Evolutionary conservation across 2,329 filamentous ascomycete species (phyloP).

Genomic region (Cercospora canescens): DNA sequence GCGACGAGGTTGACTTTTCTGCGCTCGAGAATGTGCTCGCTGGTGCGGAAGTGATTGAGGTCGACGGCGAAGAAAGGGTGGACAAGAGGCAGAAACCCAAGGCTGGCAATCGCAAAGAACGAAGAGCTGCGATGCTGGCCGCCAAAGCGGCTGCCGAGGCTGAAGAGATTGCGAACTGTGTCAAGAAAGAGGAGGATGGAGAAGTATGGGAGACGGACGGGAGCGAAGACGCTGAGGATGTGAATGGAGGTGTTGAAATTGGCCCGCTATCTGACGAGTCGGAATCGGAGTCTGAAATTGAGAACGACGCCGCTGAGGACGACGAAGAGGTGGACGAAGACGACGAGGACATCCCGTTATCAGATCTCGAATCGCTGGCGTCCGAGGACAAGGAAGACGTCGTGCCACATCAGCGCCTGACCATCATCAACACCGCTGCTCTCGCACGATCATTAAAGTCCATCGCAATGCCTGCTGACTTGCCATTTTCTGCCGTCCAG

Average conservation of each 20-base stretch:
- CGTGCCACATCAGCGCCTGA: conserved; percentile 86
- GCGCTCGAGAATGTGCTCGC: conserved; percentile 31
- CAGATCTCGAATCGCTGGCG: conserved; percentile 76
- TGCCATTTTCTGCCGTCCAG: conserved; percentile 83
- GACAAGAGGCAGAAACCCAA: conserved; percentile 16
- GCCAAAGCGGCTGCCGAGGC: conserved; percentile 22
- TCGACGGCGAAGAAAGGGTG: conserved; percentile 16
- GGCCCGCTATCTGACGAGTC: conserved; percentile 35
- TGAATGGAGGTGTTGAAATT: conserved; percentile 41
- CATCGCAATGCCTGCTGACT: conserved; percentile 68
- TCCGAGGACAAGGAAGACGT: conserved; percentile 84
- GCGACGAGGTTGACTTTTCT: conserved; percentile 31
- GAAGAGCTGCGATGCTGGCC: conserved; percentile 14
- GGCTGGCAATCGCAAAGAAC: conserved; percentile 19
- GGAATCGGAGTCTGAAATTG: conserved; percentile 38
- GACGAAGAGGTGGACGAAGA: conserved; percentile 47
- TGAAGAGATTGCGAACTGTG: conserved; percentile 30
- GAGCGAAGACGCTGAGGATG: conserved; percentile 39
- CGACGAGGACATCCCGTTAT: conserved; percentile 81
- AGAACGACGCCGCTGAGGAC: conserved; percentile 39
- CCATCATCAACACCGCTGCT: conserved; percentile 94
- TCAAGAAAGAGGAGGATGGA: conserved; percentile 34
- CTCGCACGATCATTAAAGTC: conserved; percentile 78
- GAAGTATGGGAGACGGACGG: conserved; percentile 35
- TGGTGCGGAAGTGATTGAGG: conserved; percentile 28